Conservation (phyloP, 129 eudicot genomes). For the Tagetes erecta region DNA sequence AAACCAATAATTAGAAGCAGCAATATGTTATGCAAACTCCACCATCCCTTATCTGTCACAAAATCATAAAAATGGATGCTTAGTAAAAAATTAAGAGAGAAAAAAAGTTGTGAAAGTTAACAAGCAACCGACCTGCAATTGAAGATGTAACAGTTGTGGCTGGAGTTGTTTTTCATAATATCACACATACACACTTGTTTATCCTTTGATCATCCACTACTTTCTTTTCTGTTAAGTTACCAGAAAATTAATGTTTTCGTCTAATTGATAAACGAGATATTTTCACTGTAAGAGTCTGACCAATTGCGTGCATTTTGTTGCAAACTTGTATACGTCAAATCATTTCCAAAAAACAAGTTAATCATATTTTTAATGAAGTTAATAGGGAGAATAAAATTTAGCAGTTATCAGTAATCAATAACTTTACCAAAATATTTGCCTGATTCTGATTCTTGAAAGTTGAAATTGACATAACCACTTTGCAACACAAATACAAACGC, state of each 20-base stretch:
- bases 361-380: not conserved
- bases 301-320: not conserved
- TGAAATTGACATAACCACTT: constrained; percentile 5
- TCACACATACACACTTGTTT: constrained; percentile 72
- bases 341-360: not conserved
- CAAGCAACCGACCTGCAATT: constrained; percentile 33
- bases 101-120: not conserved
- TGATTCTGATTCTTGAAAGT: constrained; percentile 12
- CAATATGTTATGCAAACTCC: constrained; percentile 37
- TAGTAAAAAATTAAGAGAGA: not conserved
- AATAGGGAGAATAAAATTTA: too few species aligned
- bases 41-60: constrained; percentile 30
- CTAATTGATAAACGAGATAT: not conserved
- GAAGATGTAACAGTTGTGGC: constrained; percentile 12
- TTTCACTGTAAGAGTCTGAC: constrained; percentile 7
- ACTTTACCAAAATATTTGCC: not conserved
- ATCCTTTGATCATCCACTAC: constrained; percentile 44
- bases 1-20: constrained; percentile 33
- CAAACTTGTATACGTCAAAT: not conserved
- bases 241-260: not conserved
- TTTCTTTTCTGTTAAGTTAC: constrained; percentile 59
- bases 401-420: not conserved
- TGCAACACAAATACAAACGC: not conserved
- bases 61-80: constrained; percentile 7
- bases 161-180: constrained; percentile 51